A percentile compares a stretch with the other conserved stretches of the same genome.
Evolutionary conservation across 257 asterid genomes (phyloP).

Genomic region (Petunia axillaris): DNA sequence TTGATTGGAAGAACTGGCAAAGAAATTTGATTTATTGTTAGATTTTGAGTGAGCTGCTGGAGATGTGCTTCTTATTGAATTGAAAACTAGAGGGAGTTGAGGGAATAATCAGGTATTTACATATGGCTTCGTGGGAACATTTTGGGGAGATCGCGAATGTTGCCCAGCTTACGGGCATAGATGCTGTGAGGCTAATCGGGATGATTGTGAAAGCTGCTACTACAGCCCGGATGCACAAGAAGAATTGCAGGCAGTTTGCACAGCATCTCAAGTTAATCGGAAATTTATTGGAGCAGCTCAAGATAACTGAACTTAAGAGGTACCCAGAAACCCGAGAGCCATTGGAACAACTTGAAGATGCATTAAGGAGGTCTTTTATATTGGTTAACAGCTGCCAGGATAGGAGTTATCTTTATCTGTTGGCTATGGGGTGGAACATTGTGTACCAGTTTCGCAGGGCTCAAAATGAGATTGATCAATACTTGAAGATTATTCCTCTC

Average conservation of each 20-base stretch:
- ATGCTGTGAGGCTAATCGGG: slow-evolving; percentile 73
- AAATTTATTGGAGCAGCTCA: slow-evolving; percentile 75
- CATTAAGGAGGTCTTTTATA: slow-evolving; percentile 76
- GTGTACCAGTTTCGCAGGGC: slow-evolving; percentile 93
- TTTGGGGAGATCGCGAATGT: slow-evolving; percentile 78
- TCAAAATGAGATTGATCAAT: slow-evolving; percentile 82
- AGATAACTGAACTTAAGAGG: slow-evolving; percentile 74
- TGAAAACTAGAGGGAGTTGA: slow-evolving; percentile 25
- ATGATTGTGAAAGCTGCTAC: slow-evolving; percentile 82
- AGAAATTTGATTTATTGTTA: neutral
- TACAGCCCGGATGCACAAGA: slow-evolving; percentile 93
- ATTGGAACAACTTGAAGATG: slow-evolving; percentile 86
- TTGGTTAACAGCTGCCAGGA: slow-evolving; percentile 89
- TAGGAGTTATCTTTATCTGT: slow-evolving; percentile 75
- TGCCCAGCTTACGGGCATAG: slow-evolving; percentile 82
- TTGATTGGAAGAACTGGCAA: neutral
- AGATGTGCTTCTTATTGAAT: slow-evolving; percentile 25
- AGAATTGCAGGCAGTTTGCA: slow-evolving; percentile 76
- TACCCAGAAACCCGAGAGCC: slow-evolving; percentile 92
- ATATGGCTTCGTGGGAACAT: slow-evolving; percentile 70
- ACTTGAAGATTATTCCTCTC: slow-evolving; percentile 88
- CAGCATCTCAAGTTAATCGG: slow-evolving; percentile 82
- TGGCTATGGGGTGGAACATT: slow-evolving; percentile 98
- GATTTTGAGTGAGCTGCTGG: slow-evolving; percentile 2
- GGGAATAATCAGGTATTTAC: neutral